Conservation (phyloP, 805 yeast species). For the Cyberlindnera lachancei region DNA sequence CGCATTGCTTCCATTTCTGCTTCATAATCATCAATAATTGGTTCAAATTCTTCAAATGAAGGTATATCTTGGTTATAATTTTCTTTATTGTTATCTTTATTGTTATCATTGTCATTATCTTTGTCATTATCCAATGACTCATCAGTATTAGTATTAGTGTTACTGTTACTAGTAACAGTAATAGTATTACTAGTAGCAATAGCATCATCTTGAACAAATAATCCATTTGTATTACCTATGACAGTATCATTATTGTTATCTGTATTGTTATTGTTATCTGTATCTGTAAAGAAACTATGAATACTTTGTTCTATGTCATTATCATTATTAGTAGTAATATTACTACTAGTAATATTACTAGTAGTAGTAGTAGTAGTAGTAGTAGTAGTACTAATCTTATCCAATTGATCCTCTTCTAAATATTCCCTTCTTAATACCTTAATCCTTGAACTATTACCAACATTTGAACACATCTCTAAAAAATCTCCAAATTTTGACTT, state of each 20-base stretch:
- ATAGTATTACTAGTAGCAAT: too few relatives aligned
- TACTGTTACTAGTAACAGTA: too few relatives aligned
- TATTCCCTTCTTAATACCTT: constrained; percentile 33
- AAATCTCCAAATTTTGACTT: constrained; percentile 74
- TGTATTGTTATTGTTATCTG: too few relatives aligned
- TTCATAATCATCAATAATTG: constrained; percentile 7
- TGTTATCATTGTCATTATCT: constrained; percentile 3
- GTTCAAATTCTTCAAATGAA: constrained; percentile 10
- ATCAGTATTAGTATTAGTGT: not conserved
- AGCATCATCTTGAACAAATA: not conserved
- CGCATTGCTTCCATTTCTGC: constrained; percentile 21
- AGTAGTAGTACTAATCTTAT: too few relatives aligned
- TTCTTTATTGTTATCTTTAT: constrained; percentile 4
- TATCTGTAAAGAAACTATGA: too few relatives aligned
- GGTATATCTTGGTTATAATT: constrained; percentile 3
- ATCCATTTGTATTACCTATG: too few relatives aligned
- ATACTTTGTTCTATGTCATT: too few relatives aligned
- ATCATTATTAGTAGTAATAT: too few relatives aligned
- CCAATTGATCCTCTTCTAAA: constrained; percentile 33
- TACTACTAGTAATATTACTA: too few relatives aligned
- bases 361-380: too few relatives aligned
- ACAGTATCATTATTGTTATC: too few relatives aligned
- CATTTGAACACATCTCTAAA: constrained; percentile 40
- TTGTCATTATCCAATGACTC: not conserved
- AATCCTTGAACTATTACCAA: constrained; percentile 38